These are phyloP conservation scores for Quercus dentata DNA, from an alignment of 306 rosid species.

Conservation along the genomic window DNA sequence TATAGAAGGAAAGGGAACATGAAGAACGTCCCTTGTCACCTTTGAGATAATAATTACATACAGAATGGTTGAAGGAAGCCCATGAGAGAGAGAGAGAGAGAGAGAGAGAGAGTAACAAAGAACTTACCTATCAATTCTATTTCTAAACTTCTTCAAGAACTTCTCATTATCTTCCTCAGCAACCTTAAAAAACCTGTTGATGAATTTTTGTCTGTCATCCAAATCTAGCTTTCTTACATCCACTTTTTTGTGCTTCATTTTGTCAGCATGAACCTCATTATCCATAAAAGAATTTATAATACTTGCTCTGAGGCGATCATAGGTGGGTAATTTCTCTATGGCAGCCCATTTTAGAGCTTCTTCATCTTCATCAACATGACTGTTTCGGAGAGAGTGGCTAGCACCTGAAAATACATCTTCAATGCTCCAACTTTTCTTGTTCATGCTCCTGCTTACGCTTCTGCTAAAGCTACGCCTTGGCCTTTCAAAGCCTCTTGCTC, in stretches of 20 bases:
- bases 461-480: conserved; percentile 22
- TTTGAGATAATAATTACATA: too few species aligned
- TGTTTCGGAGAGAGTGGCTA: conserved; percentile 45
- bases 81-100: background rate
- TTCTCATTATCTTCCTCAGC: conserved; percentile 94
- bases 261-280: conserved; percentile 26
- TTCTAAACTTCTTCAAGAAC: conserved; percentile 61
- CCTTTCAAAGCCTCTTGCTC: conserved; percentile 5
- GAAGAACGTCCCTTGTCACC: too few species aligned
- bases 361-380: conserved; percentile 62
- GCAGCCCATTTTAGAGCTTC: conserved; percentile 99
- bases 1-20: too few species aligned
- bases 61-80: too few species aligned
- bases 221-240: conserved; percentile 71
- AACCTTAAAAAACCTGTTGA: conserved; percentile 69
- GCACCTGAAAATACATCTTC: conserved; percentile 66
- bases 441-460: conserved; percentile 60
- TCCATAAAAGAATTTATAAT: conserved; percentile 49
- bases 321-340: conserved; percentile 84
- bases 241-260: conserved; percentile 50
- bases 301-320: conserved; percentile 73
- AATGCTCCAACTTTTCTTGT: conserved; percentile 73
- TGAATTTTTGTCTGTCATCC: conserved; percentile 66
- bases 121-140: conserved; percentile 69
- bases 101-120: background rate